A percentile compares a stretch with the other conserved stretches of the same genome.
Conservation (phyloP, 352 stramenopile species). For the Stephanocyclus meneghinianus region DNA sequence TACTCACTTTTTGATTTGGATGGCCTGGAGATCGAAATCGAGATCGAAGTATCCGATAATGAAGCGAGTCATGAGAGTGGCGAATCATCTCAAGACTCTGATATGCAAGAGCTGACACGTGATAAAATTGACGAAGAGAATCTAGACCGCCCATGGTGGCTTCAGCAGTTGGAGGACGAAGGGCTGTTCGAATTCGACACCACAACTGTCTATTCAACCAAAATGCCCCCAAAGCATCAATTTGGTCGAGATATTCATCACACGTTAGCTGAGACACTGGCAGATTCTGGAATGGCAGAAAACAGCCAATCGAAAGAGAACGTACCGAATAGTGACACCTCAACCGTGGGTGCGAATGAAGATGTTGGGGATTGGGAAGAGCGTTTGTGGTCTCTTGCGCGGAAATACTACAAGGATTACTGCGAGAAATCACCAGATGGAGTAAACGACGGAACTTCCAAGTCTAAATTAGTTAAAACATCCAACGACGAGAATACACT, state of each 20-base stretch:
- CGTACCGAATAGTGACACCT: constrained; percentile 26
- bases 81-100: background rate
- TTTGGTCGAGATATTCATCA: constrained; percentile 13
- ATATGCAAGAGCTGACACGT: background rate
- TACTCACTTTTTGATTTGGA: constrained; percentile 43
- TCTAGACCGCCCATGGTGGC: constrained; percentile 48
- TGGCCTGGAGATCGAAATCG: constrained; percentile 35
- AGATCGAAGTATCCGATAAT: constrained; percentile 9
- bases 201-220: constrained; percentile 37
- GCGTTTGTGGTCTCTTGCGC: constrained; percentile 54
- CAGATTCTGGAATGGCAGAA: constrained; percentile 9
- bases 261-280: background rate
- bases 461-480: background rate
- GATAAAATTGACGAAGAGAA: background rate
- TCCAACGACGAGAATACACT: background rate
- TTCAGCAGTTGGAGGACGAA: constrained; percentile 47
- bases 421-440: constrained; percentile 1
- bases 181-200: constrained; percentile 61
- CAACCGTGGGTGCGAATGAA: constrained; percentile 34
- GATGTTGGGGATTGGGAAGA: constrained; percentile 62
- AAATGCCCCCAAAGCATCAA: constrained; percentile 21
- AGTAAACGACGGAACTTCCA: constrained; percentile 9
- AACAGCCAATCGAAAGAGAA: background rate
- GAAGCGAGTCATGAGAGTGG: constrained; percentile 1
- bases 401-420: constrained; percentile 52